Evolutionary conservation across 2,329 filamentous ascomycete species (phyloP).

Genomic region (Chrysoporthe puriensis): DNA sequence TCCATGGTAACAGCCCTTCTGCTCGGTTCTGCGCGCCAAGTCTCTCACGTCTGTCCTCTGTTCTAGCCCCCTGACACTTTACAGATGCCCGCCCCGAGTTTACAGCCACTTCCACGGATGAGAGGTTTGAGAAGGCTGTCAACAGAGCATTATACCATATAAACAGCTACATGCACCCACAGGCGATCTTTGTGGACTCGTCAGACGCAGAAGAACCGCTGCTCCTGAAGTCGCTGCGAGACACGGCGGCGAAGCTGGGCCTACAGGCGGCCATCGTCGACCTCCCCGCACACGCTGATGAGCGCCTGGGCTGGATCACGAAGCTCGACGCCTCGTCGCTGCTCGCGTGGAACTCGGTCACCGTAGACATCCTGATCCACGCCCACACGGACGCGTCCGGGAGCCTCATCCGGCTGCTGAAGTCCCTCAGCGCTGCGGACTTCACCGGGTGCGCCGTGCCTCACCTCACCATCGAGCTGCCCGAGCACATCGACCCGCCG

Average conservation of each 20-base stretch:
- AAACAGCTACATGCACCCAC: slow-evolving; percentile 73
- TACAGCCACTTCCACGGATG: slow-evolving; percentile 68
- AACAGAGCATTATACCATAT: slow-evolving; percentile 72
- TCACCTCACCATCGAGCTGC: slow-evolving; percentile 83
- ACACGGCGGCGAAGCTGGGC: slow-evolving; percentile 14
- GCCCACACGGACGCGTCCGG: slow-evolving; percentile 72
- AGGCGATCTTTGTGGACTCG: slow-evolving; percentile 74
- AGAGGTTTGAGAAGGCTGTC: slow-evolving; percentile 68
- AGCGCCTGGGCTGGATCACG: slow-evolving; percentile 75
- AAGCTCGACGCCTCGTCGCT: slow-evolving; percentile 60
- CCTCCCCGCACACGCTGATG: slow-evolving; percentile 66
- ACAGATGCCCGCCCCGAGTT: slow-evolving; percentile 78
- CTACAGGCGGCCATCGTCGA: slow-evolving; percentile 64
- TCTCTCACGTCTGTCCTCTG: slow-evolving; percentile 15
- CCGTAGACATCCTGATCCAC: slow-evolving; percentile 83
- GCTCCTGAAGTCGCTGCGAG: slow-evolving; percentile 51
- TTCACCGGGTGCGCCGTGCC: slow-evolving; percentile 72
- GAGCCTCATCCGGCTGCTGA: slow-evolving; percentile 74
- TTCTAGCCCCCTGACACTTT: slow-evolving; percentile 11
- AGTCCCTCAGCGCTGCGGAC: slow-evolving; percentile 75
- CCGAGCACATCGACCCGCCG: slow-evolving; percentile 67
- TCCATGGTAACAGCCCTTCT: slow-evolving; percentile 50
- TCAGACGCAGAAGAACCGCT: slow-evolving; percentile 68
- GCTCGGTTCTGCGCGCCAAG: neutral
- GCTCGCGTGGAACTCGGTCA: slow-evolving; percentile 69